Base-by-base conservation (phyloP, 768 basidiomycete genomes). In the Lyophyllum atratum region DNA sequence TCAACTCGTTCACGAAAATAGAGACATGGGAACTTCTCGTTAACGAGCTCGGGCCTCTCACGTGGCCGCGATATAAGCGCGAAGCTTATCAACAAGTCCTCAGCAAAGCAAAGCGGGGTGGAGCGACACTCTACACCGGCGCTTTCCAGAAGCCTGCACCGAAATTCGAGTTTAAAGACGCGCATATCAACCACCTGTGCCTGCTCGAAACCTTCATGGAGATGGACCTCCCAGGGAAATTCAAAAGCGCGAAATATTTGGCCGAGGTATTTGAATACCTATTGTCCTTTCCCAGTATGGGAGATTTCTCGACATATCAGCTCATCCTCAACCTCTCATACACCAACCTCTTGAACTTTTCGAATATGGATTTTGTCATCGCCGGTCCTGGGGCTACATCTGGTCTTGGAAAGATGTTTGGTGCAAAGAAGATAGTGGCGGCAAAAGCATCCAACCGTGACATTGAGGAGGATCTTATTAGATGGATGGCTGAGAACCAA, bases 61-160 rank as follows among this genome's bases (percentile, higher is more conserved):
- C 81, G 37, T 92, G 86, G 87, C 65, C 72, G 46, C 71, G 71
- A 15, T 93, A 85, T 63, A 69, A 82, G 55, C 77, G 83, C 22
- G 61, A 70, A 14, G 66, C 72, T 17, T 93, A 92, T 59, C 72
- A 77, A 54, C 64, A 61, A 0, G 83, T 89, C 22, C 80, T 92
- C 22, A 70, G 69, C 22, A 56, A 64, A 14, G 75, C 80, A 37
- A 75, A 72, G 55, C 54, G 69, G 17, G 58, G 59, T 19, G 76
- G 79, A 12, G 62, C 67, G 37, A 46, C 75, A n/a, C 75, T 92
- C n/a, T 92, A 90, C 67, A 86, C 85, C 2, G 76, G 77, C 17
- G 81, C 89, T 34, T 93, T 87, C 73, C 84, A 87, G 66, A 87
- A 90, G 58, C 87, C 89, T 0, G 83, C 84, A 3, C 86, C 88